These are phyloP conservation scores for Prunus mongolica DNA, from an alignment of 306 rosid species.

Conservation along the genomic window DNA sequence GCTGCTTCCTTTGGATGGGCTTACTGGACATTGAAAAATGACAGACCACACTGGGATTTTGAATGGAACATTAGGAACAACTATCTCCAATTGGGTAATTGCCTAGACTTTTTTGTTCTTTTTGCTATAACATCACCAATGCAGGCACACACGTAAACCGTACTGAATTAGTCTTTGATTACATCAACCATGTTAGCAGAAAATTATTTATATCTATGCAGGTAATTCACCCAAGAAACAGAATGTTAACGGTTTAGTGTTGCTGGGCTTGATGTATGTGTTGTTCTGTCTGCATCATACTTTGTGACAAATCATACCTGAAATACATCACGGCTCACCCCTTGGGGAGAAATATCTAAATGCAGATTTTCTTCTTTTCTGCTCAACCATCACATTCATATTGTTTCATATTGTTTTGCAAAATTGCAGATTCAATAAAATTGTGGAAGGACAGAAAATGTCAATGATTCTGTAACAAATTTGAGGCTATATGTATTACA, in stretches of 20 bases:
- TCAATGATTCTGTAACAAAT: conserved; percentile 3
- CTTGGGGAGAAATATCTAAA: conserved; percentile 17
- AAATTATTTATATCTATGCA: conserved; percentile 27
- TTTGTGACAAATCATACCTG: conserved; percentile 27
- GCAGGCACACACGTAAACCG: neutral
- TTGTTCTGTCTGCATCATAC: conserved; percentile 40
- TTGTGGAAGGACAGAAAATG: conserved; percentile 6
- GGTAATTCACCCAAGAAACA: conserved; percentile 49
- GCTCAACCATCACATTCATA: conserved; percentile 8
- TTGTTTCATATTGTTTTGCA: conserved; percentile 26
- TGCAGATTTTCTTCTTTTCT: conserved; percentile 17
- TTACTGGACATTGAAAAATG: conserved; percentile 82
- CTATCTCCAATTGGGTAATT: conserved; percentile 66
- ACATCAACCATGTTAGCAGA: neutral
- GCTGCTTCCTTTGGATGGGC: conserved; percentile 89
- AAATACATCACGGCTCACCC: neutral
- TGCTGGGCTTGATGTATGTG: conserved; percentile 35
- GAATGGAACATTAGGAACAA: conserved; percentile 76
- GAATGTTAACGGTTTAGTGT: conserved; percentile 18
- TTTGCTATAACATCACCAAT: neutral
- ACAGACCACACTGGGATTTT: conserved; percentile 80
- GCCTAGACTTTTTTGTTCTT: conserved; percentile 6
- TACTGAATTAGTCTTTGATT: neutral
- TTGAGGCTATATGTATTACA: conserved; percentile 12
- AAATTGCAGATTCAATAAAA: conserved; percentile 17